Conservation (phyloP, 805 yeast genomes). For the Saccharomycopsis capsularis region DNA sequence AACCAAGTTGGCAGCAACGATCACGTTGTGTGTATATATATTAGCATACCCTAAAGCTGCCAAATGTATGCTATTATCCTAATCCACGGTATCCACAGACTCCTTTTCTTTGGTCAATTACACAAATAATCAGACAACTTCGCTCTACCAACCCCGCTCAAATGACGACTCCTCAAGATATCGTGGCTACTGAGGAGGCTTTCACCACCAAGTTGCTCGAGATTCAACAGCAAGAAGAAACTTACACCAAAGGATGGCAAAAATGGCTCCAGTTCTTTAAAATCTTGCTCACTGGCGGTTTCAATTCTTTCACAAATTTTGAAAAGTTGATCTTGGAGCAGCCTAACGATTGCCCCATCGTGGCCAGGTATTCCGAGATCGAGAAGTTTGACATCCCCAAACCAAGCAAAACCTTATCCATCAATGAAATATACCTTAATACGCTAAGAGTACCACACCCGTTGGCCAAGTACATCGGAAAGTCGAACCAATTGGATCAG, state of each 20-base stretch:
- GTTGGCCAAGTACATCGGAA: slow-evolving; percentile 24
- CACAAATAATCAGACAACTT: too few relatives aligned
- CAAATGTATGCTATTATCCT: too few relatives aligned
- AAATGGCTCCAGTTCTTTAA: slow-evolving; percentile 3
- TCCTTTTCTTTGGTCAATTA: too few relatives aligned
- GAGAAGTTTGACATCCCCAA: slow-evolving; percentile 32
- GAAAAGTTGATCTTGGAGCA: slow-evolving; percentile 39
- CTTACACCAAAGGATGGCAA: slow-evolving; percentile 9
- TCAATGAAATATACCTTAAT: slow-evolving; percentile 33
- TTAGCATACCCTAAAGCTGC: too few relatives aligned
- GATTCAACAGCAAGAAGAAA: slow-evolving; percentile 18
- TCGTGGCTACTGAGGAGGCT: too few relatives aligned
- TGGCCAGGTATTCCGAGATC: slow-evolving; percentile 41
- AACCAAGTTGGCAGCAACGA: too few relatives aligned
- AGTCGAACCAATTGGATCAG: slow-evolving; percentile 9
- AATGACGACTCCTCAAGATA: too few relatives aligned
- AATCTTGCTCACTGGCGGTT: not conserved
- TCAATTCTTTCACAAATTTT: slow-evolving; percentile 25
- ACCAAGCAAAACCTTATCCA: slow-evolving; percentile 13
- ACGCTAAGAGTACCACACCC: slow-evolving; percentile 48
- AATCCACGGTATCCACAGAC: too few relatives aligned
- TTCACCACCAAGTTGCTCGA: slow-evolving; percentile 4
- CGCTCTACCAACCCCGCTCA: too few relatives aligned
- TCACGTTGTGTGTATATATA: too few relatives aligned
- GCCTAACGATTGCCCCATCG: slow-evolving; percentile 50